Percentiles rank a stretch among this genome's conserved stretches.
These are phyloP conservation scores for Stropharia rugosoannulata DNA, from an alignment of 768 basidiomycete species.

Conservation along the genomic window DNA sequence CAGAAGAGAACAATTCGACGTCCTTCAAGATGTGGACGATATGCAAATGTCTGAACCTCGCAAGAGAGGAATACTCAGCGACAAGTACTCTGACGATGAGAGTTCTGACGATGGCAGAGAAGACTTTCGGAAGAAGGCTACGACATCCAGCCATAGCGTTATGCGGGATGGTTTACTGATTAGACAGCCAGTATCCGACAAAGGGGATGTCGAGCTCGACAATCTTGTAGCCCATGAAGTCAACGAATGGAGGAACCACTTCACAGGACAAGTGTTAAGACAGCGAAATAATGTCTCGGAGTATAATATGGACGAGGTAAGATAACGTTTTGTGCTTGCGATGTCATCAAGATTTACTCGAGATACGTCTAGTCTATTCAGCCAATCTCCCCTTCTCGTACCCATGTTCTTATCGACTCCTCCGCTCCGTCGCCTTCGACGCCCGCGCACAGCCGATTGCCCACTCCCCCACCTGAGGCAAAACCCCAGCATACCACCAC, in stretches of 20 bases:
- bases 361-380: slow-evolving; percentile 39
- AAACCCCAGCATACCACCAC: slow-evolving; percentile 1
- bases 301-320: slow-evolving; percentile 49
- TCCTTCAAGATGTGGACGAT: slow-evolving; percentile 10
- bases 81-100: slow-evolving; percentile 10
- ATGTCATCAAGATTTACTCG: not conserved
- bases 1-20: slow-evolving; percentile 11
- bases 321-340: slow-evolving; percentile 1
- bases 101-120: slow-evolving; percentile 15
- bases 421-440: slow-evolving; percentile 16
- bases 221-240: slow-evolving; percentile 50
- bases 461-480: slow-evolving; percentile 9
- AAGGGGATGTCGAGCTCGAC: slow-evolving; percentile 44
- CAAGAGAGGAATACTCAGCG: slow-evolving; percentile 19
- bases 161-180: slow-evolving; percentile 15
- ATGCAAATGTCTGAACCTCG: slow-evolving; percentile 19
- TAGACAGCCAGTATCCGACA: slow-evolving; percentile 8
- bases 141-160: slow-evolving; percentile 6
- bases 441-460: slow-evolving; percentile 8
- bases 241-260: slow-evolving; percentile 50
- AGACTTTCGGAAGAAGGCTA: slow-evolving; percentile 13
- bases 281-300: slow-evolving; percentile 29
- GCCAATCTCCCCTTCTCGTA: slow-evolving; percentile 45
- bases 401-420: slow-evolving; percentile 23
- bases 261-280: slow-evolving; percentile 29